A percentile compares a stretch with the other conserved stretches of the same genome.
These are phyloP conservation scores for Trichoderma parareesei DNA, from an alignment of 495 filamentous ascomycete genomes.

Conservation along the genomic window DNA sequence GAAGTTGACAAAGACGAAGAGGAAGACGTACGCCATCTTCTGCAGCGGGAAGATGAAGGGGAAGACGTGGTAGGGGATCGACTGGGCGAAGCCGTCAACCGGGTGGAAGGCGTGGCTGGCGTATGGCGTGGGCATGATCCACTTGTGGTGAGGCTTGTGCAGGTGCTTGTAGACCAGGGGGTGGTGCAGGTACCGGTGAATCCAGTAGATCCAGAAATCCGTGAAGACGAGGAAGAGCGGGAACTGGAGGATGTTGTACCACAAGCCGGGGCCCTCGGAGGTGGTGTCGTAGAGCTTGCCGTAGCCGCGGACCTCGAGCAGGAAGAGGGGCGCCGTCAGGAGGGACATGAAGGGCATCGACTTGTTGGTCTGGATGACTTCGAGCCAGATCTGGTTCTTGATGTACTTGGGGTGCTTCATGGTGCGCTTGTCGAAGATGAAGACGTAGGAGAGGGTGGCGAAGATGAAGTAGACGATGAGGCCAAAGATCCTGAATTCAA, in stretches of 20 bases:
- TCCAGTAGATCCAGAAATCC: slow-evolving; percentile 90
- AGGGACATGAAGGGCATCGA: slow-evolving; percentile 78
- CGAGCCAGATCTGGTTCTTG: slow-evolving; percentile 82
- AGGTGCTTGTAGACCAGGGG: slow-evolving; percentile 75
- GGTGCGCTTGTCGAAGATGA: slow-evolving; percentile 89
- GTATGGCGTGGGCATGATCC: slow-evolving; percentile 97
- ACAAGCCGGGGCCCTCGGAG: slow-evolving; percentile 60
- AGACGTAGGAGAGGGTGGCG: slow-evolving; percentile 75
- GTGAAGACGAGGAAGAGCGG: slow-evolving; percentile 89
- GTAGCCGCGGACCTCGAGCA: slow-evolving; percentile 77
- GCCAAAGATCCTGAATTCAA: slow-evolving; percentile 64
- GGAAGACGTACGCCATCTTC: slow-evolving; percentile 75
- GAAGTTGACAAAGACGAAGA: slow-evolving; percentile 91
- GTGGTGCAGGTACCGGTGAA: slow-evolving; percentile 85
- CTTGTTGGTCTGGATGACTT: slow-evolving; percentile 69
- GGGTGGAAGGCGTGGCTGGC: slow-evolving; percentile 94
- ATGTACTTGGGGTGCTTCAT: slow-evolving; percentile 91
- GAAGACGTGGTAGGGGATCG: slow-evolving; percentile 87
- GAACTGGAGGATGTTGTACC: slow-evolving; percentile 81
- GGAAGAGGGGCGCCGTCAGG: slow-evolving; percentile 74
- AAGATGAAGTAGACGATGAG: slow-evolving; percentile 75
- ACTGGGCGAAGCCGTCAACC: slow-evolving; percentile 86
- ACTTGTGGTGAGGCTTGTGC: slow-evolving; percentile 98
- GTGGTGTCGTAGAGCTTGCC: slow-evolving; percentile 77
- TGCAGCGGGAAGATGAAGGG: slow-evolving; percentile 90